A percentile compares a stretch with the other conserved stretches of the same genome.
These are phyloP conservation scores for Adenanthera pavonina DNA, from an alignment of 306 rosid species.

Conservation along the genomic window DNA sequence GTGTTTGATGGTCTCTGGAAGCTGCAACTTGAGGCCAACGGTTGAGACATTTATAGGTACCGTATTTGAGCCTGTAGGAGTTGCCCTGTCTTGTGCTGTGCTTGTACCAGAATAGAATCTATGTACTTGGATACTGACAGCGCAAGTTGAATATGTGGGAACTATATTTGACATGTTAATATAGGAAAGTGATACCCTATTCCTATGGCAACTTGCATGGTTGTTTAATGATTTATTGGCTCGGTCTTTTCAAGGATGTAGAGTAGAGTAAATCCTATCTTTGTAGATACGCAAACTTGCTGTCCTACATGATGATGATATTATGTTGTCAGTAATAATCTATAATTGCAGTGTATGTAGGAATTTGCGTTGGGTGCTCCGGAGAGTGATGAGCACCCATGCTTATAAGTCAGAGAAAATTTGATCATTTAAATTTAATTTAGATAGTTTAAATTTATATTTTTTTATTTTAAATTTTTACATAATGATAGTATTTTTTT, in stretches of 20 bases:
- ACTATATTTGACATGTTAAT: neutral
- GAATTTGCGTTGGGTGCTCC: too few species aligned
- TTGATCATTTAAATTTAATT: too few species aligned
- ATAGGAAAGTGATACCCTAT: neutral
- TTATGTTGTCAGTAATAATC: neutral
- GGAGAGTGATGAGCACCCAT: too few species aligned
- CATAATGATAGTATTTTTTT: too few species aligned
- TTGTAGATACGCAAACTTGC: slow-evolving; percentile 33
- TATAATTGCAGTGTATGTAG: neutral
- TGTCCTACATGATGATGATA: slow-evolving; percentile 2
- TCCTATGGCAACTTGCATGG: neutral
- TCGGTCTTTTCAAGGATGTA: neutral
- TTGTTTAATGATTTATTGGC: neutral
- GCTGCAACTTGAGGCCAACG: too few species aligned
- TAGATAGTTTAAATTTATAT: too few species aligned
- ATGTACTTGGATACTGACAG: neutral
- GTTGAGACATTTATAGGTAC: too few species aligned
- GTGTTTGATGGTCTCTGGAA: neutral
- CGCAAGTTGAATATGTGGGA: neutral
- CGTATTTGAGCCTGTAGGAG: neutral
- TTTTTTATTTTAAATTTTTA: too few species aligned
- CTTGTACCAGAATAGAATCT: neutral
- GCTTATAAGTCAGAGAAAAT: too few species aligned
- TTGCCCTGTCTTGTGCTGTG: neutral
- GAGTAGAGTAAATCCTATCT: neutral